Base-by-base conservation (phyloP, 192 early-diverging fungal genomes). In the Phycomyces blakesleeanus region DNA sequence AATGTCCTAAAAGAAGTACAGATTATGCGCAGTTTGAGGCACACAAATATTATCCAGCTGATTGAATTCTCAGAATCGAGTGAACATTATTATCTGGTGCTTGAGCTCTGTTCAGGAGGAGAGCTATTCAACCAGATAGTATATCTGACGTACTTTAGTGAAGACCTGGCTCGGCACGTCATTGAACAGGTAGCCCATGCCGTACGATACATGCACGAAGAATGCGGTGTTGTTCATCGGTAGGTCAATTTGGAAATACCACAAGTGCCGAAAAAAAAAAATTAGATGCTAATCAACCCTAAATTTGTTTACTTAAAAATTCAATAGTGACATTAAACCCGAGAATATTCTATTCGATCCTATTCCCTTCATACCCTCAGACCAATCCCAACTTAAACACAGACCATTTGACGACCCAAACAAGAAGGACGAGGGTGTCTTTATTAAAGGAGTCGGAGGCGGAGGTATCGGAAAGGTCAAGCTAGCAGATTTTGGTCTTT, bases 51-150 rank as follows among this genome's bases (percentile, higher is more conserved):
- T 29, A 83, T 94, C 57, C 76, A 79, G 58, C 76, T 97, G 24
- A 74, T 87, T 16, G 83, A 88, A 12, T 92, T 91, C 72, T 80
- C 82, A 57, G 92, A 91, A 72, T 89, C 85, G 34, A 77, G 79
- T 53, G 83, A 82, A 65, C 78, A 88, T 66, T 92, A 88, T 61
- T 89, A 86, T 65, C 69, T 94, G n/a, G 76, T 88, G 5, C 76
- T 94, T 61, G 94, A 97, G 73, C 79, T 86, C 22, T 87, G 88
- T 38, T 77, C 83, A 18, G 93, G 92, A 54, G 94, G 94, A 68
- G 94, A 97, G 75, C 78, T 97, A 26, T 97, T 93, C 66, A 86
- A 95, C 73, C 85, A 88, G 26, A 86, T 95, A 37, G 87, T 92
- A 20, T 80, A 86, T 64, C 70, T 92, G 56, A 91, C 90, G 11